These are phyloP conservation scores for Rhizopogon sp. DNA, from an alignment of 768 basidiomycete species.

Conservation along the genomic window DNA sequence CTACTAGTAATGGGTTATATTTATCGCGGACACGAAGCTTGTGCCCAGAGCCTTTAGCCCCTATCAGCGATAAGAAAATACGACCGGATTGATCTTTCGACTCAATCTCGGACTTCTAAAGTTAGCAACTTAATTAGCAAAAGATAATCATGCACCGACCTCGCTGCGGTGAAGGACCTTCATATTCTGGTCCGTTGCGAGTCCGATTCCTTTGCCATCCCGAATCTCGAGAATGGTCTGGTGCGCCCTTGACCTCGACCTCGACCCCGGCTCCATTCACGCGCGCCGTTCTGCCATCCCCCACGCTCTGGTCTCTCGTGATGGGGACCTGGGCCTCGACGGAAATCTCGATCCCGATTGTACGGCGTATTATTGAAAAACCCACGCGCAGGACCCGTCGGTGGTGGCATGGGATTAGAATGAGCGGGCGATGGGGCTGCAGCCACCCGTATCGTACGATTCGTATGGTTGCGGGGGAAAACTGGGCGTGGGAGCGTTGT, in stretches of 20 bases:
- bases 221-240: conserved; percentile 44
- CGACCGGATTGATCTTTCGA: too few species aligned
- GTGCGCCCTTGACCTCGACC: conserved; percentile 25
- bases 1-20: too few species aligned
- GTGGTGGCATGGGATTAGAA: conserved; percentile 9
- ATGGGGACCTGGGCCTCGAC: conserved; percentile 13
- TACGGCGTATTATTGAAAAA: conserved; percentile 22
- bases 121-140: not conserved
- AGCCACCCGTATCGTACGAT: too few species aligned
- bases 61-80: too few species aligned
- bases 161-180: not conserved
- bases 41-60: too few species aligned
- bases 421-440: conserved; percentile 19
- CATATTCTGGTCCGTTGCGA: conserved; percentile 12
- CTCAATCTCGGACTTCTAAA: too few species aligned
- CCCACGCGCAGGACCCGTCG: conserved; percentile 13
- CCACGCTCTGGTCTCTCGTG: conserved; percentile 32
- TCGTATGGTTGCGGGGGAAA: conserved; percentile 11
- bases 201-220: conserved; percentile 51
- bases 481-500: conserved; percentile 4
- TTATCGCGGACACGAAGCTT: too few species aligned
- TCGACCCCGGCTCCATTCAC: conserved; percentile 28
- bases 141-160: not conserved
- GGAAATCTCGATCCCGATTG: conserved; percentile 19
- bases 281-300: conserved; percentile 20